A percentile compares a stretch with the other conserved stretches of the same genome.
Conservation (phyloP, 1,139 yeast species). For the Arxiozyma slooffiae region DNA sequence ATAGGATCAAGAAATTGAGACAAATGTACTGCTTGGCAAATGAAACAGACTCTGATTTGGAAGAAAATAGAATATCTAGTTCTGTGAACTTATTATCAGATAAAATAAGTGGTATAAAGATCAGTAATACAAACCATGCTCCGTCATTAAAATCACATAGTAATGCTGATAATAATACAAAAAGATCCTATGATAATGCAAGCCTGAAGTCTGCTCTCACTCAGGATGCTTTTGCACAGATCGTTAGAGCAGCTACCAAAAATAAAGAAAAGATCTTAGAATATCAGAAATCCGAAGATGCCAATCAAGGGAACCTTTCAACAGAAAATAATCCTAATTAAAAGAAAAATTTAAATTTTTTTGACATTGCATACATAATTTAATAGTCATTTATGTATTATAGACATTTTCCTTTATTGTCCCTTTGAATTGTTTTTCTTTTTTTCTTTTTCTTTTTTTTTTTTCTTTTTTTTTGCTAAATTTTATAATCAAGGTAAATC, state of each 20-base stretch:
- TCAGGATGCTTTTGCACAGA: constrained; percentile 54
- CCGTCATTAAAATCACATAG: neutral
- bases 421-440: no score
- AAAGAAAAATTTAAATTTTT: neutral
- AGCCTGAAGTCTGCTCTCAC: constrained; percentile 31
- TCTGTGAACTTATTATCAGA: constrained; percentile 5
- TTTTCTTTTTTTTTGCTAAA: no score
- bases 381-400: no score
- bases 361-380: neutral
- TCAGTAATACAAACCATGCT: neutral
- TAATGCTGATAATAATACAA: neutral
- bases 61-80: constrained; percentile 13
- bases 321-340: neutral
- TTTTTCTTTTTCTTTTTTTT: no score
- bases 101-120: constrained; percentile 11
- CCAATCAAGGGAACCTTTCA: neutral
- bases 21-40: constrained; percentile 37
- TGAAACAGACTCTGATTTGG: constrained; percentile 35
- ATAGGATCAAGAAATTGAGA: constrained; percentile 60
- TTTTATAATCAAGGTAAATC: neutral
- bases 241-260: constrained; percentile 61
- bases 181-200: constrained; percentile 9
- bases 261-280: constrained; percentile 43
- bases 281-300: constrained; percentile 4
- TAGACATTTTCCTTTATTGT: neutral